Evolutionary conservation across 768 basidiomycete species (phyloP), one percentile per base, ranked within the genome.

Genomic region (Mycena metata): DNA sequence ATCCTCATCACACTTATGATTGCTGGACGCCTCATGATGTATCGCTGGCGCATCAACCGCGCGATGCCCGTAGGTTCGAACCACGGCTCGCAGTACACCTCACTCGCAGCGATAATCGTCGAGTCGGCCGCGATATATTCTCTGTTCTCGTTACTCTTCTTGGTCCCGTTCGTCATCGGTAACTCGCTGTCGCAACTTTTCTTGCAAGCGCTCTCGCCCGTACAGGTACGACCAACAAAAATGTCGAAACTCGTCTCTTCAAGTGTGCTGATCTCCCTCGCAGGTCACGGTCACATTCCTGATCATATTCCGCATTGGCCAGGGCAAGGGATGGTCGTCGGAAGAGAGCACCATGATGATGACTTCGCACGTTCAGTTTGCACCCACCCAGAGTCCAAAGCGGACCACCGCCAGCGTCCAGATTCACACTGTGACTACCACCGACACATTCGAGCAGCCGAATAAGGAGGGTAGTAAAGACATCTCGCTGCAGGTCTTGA

Each of bases 91-190:
- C 56, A 70, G n/a, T 75, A 74, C 41, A 60, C 65, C 26, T 69
- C 58, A 23, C 51, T 75, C 19, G 70, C 69, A 11, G 45, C 69
- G 16, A 71, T 74, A 55, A 23, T 74, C 35, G 33, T 71, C 35
- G 74, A 75, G 49, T 72, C 71, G 12, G 71, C 74, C 10, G 62
- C 64, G 23, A 57, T 74, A 9, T 71, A 74, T 43, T 56, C 69
- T 3, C 24, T 60, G 5, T 71, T 74, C 19, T 55, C 71, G 9
- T 49, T 75, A 7, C 46, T 74, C 11, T 75, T 75, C 43, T 30
- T 75, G 9, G 51, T 75, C 1, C 67, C 73, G 3, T 75, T 70
- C 64, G 60, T 24, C 13, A 42, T 65, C 1, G 16, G 39, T 4
- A 41, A 47, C 15, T 62, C 68, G 10, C 19, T 68, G 19, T 56